Evolutionary conservation across 2,329 filamentous ascomycete species (phyloP), one percentile per base, ranked within the genome.

Genomic region (Hypocrella siamensis): DNA sequence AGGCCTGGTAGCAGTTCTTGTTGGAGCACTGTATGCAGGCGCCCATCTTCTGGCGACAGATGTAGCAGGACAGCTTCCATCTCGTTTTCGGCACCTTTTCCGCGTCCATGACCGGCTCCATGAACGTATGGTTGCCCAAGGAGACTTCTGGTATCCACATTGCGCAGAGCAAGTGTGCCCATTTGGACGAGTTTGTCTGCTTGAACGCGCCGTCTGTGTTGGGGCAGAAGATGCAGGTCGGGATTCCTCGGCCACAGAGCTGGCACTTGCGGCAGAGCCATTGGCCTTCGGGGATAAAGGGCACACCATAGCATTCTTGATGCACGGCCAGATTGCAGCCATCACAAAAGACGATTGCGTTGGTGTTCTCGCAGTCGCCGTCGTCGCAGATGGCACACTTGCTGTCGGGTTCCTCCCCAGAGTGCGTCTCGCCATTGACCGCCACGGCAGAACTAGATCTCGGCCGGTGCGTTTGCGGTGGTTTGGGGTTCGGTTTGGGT

Each of bases 111-210:
- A 98, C 85, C 1, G 90, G 90, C 48, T 98, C 90, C 83, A 96
- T 94, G 51, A 96, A 90, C 6, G 86, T 93, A 38, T 84, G 80
- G 48, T 98, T 98, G 11, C 86, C 90, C 31, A 98, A 72, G 4
- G 83, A 88, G 6, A 96, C 84, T 57, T 98, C 90, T 0, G 90
- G 90, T 45, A 98, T 94, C 90, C 90, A 98, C 62, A 96, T 90
- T 19, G 90, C 84, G 50, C 90, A 98, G 7, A 98, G 71, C 9
- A 98, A 60, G 65, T 98, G 90, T 17, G 88, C 83, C 90, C 90
- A 98, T 57, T 93, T 90, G 3, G 86, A 85, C 3, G 83, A 81
- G 41, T 85, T 94, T 1, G 90, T 96, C 56, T 96, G 90, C 54
- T 98, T 98, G 63, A 98, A 98, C 3, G 90, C 90, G 11, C 90